Conservation (phyloP, 73 alveolate species). For the Paramecium caudatum region DNA sequence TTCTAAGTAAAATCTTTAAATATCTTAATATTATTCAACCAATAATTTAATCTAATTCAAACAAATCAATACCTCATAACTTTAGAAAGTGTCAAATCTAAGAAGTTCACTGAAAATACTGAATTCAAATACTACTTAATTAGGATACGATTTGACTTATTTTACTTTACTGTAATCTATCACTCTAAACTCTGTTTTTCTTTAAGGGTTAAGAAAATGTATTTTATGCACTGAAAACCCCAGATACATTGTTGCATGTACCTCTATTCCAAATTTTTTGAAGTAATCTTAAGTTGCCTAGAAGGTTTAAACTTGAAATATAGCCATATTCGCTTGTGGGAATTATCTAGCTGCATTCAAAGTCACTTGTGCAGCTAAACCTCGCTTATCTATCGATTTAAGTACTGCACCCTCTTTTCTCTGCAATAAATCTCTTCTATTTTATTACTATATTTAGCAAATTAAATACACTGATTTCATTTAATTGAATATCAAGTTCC, state of each 20-base stretch:
- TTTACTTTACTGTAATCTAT: background rate
- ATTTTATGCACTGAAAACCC: slow-evolving; percentile 14
- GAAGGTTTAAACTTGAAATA: slow-evolving; percentile 34
- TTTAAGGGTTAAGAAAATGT: slow-evolving; percentile 27
- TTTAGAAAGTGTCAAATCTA: slow-evolving; percentile 23
- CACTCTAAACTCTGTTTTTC: background rate
- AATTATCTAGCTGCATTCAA: background rate
- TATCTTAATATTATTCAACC: slow-evolving; percentile 27
- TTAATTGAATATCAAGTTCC: background rate
- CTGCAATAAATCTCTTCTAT: background rate
- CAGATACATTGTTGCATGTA: slow-evolving; percentile 39
- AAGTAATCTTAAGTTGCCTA: background rate
- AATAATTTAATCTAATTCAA: slow-evolving; percentile 14
- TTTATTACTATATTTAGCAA: background rate
- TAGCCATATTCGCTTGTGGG: slow-evolving; percentile 1
- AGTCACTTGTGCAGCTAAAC: background rate
- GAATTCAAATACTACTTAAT: slow-evolving; percentile 11
- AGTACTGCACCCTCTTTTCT: background rate
- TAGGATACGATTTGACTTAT: slow-evolving; percentile 9
- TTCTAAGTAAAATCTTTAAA: background rate
- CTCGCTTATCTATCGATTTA: background rate
- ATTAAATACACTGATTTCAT: background rate
- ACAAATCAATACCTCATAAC: slow-evolving; percentile 54
- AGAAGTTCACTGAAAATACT: background rate
- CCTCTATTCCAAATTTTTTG: background rate